Evolutionary conservation across 176 grass and related monocot species (phyloP).

Genomic region (Elymus sibiricus): DNA sequence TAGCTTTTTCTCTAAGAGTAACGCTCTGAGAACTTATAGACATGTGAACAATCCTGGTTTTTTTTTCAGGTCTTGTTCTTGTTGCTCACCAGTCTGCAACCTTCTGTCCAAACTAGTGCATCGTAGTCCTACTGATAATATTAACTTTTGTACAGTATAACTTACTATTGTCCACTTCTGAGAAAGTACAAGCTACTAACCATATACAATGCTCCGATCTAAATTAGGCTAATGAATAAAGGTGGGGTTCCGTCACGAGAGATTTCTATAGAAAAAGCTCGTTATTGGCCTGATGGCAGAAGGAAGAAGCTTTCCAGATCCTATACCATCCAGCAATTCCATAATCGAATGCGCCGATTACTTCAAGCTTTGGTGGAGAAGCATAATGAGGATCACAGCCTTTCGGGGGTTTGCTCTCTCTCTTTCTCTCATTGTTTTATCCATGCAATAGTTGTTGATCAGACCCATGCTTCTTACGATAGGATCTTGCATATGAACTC

Average conservation of each 20-base stretch:
- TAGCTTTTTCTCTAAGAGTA: background rate
- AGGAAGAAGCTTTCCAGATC: background rate
- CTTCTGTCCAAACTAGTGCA: background rate
- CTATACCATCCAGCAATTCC: background rate
- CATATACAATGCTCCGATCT: background rate
- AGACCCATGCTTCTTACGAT: background rate
- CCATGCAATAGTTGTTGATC: background rate
- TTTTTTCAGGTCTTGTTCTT: background rate
- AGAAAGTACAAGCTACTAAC: background rate
- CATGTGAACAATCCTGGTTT: background rate
- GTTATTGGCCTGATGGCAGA: conserved; percentile 2
- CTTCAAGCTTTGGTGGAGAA: background rate
- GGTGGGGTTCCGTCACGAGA: background rate
- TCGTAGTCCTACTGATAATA: background rate
- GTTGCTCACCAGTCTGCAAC: background rate
- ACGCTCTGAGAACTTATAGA: background rate
- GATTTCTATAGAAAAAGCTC: background rate
- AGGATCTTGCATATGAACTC: background rate
- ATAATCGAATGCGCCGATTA: background rate
- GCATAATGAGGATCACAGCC: background rate
- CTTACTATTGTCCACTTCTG: background rate
- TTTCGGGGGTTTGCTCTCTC: background rate
- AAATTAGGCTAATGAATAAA: background rate
- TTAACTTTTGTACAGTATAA: background rate
- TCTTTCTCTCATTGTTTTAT: background rate